Conservation (phyloP, 106 monocot genomes). For the Narthecium ossifragum region DNA sequence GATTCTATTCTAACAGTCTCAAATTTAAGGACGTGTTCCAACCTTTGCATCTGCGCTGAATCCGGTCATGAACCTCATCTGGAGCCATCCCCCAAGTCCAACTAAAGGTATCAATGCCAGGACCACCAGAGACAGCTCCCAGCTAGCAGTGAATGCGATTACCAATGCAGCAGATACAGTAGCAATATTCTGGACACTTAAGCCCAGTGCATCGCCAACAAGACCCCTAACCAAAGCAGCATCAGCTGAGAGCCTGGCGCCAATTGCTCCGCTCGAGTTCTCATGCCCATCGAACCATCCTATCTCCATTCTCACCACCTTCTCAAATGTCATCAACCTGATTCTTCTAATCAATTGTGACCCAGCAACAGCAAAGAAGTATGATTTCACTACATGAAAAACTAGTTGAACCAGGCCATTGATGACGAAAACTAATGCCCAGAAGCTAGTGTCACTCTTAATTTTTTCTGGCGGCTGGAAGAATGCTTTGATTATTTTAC, state of each 20-base stretch:
- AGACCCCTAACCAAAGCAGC: conserved; percentile 48
- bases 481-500: conserved; percentile 52
- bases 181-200: conserved; percentile 32
- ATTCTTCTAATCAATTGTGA: conserved; percentile 52
- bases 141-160: conserved; percentile 58
- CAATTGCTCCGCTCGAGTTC: conserved; percentile 72
- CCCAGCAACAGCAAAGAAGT: conserved; percentile 62
- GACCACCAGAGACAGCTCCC: conserved; percentile 51
- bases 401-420: conserved; percentile 26
- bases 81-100: conserved; percentile 54
- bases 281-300: conserved; percentile 67
- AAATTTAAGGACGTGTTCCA: background rate
- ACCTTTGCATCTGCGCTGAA: conserved; percentile 82
- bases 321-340: conserved; percentile 47
- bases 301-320: conserved; percentile 59
- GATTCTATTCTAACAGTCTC: too few species aligned
- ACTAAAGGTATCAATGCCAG: conserved; percentile 54
- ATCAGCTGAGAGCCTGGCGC: conserved; percentile 61
- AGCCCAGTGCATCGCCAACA: conserved; percentile 48
- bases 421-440: conserved; percentile 46
- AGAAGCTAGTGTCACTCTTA: conserved; percentile 42
- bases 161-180: conserved; percentile 33
- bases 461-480: conserved; percentile 45
- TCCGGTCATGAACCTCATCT: conserved; percentile 55
- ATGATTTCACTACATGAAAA: conserved; percentile 29